Conservation (phyloP, 768 basidiomycete genomes). For the Wakefieldia striispora region DNA sequence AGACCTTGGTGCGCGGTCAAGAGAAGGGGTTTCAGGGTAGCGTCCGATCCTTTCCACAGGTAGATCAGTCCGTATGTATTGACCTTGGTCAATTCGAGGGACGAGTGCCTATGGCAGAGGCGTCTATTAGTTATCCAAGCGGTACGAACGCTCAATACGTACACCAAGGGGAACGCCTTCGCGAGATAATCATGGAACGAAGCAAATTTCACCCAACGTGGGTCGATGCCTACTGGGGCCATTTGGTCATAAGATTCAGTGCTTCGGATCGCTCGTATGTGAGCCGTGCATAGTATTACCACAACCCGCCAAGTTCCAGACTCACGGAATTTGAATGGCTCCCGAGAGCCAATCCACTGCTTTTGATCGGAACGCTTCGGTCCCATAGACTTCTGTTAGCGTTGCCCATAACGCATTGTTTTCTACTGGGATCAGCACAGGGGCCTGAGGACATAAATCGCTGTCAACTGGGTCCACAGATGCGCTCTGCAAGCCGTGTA, state of each 20-base stretch:
- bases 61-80: constrained; percentile 63
- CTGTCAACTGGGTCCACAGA: background rate
- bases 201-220: constrained; percentile 53
- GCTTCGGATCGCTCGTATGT: constrained; percentile 26
- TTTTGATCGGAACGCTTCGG: constrained; percentile 34
- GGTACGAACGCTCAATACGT: constrained; percentile 13
- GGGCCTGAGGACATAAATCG: constrained; percentile 35
- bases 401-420: constrained; percentile 34
- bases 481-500: background rate
- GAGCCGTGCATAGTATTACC: background rate
- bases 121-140: background rate
- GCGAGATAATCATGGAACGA: constrained; percentile 56
- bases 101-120: constrained; percentile 39
- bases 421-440: constrained; percentile 32
- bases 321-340: constrained; percentile 42
- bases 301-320: constrained; percentile 1
- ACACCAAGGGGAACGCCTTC: constrained; percentile 62
- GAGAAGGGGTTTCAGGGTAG: constrained; percentile 54
- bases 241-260: constrained; percentile 53
- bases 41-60: constrained; percentile 51
- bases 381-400: constrained; percentile 31
- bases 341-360: constrained; percentile 39
- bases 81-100: constrained; percentile 52
- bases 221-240: constrained; percentile 46
- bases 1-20: constrained; percentile 54